Evolutionary conservation across 305 asterid species (phyloP), one percentile per base, ranked within the genome.

Genomic region (Plantago rigida): DNA sequence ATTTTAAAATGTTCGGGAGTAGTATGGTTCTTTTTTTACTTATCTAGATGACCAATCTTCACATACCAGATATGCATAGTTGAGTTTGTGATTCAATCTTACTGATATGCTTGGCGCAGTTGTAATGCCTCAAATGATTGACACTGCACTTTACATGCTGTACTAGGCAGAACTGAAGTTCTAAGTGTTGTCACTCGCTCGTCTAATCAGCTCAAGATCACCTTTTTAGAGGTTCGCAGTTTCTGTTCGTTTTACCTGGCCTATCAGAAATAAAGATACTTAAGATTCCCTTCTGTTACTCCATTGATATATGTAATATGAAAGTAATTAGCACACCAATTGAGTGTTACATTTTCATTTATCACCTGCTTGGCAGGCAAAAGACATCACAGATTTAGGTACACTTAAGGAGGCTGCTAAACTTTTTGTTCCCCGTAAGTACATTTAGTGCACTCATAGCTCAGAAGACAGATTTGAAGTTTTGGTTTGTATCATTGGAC

Each of bases 211-310:
- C 95, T 92, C 60, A 88, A 92, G 85, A 84, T 88, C 81, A 92
- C 98, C 71, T 92, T 92, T 79, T 75, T 92, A 73, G 95, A 88
- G 96, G 96, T 92, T 74, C 54, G 88, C 80, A 61, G 69, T 59
- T 66, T 60, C 74, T 68, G 58, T 56, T 59, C 17, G 63, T 69
- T 66, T 64, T 67, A 45, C 51, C 5, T 31, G 39, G 39, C 39
- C 39, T 31, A 31, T 31, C 7, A 3, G 39, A 31, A 31, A 5
- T 31, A 31, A 31, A 31, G 39, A 31, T 31, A 2, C 39, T 1
- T 48, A 13, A 47, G 14, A 13, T 22, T 22, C 26, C 26, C 2
- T 1, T 22, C 19, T 22, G 26, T 22, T 1, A 1, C 26, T 22
- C 26, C 26, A 22, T 22, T 22, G 26, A 22, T 22, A 22, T 22